Evolutionary conservation across 2,329 filamentous ascomycete genomes (phyloP), one percentile per base, ranked within the genome.

Genomic region (Aspergillus carbonarius): DNA sequence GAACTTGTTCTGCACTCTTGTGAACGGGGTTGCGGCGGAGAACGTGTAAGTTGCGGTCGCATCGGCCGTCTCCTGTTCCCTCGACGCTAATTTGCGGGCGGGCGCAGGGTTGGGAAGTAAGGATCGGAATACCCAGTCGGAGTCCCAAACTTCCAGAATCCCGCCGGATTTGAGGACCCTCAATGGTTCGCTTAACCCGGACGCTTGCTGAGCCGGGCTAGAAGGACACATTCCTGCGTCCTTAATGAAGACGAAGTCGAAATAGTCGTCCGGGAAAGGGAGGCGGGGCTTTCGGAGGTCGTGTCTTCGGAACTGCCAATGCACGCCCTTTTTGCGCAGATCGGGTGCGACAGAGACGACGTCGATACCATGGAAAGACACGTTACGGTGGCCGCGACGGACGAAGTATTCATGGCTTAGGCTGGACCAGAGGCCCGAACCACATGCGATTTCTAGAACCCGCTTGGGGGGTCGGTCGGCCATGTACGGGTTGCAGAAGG

Each of bases 211-310:
- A 17, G 73, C 72, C 4, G 80, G 80, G 46, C 84, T 77, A 25
- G 84, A 84, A 7, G 88, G 81, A n/a, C 85, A 84, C 63, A 95
- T 81, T 55, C 86, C 88, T 68, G 92, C 79, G 71, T 96, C 92
- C 74, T 96, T 96, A 70, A 91, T 83, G 81, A 96, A 92, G 67
- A 98, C 84, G 40, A 96, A 82, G 72, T 96, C 92, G 73, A 96
- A 97, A 66, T 93, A 88, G 35, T 83, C 88, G 60, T 91, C 85
- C 1, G 86, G 81, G 63, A 96, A 92, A 0, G 93, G 93, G 68
- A 93, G 85, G 0, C 91, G 91, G 2, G 83, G 73, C 60, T 85
- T 84, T 59, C 91, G 88, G 63, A 96, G 77, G 74, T 97, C 93
- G 72, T 96, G 92, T 70, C 93, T 90, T 54, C 96, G 85, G 72